These are phyloP conservation scores for Suillus subalutaceus DNA, from an alignment of 768 basidiomycete genomes.

Conservation along the genomic window DNA sequence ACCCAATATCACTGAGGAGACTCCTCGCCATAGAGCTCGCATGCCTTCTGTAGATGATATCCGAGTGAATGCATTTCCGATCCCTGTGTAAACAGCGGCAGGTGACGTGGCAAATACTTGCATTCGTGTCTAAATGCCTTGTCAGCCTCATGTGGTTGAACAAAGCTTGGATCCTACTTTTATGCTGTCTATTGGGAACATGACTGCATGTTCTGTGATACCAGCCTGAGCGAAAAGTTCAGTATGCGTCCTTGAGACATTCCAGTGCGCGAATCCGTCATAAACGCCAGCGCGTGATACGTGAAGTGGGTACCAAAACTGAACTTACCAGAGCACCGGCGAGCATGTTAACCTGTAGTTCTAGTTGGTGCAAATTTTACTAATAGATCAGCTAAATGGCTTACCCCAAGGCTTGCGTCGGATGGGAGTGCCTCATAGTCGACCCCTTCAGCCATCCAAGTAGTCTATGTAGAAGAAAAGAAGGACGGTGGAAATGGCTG, in stretches of 20 bases:
- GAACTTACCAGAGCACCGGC: slow-evolving; percentile 89
- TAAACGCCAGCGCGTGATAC: neutral
- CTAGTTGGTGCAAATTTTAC: slow-evolving; percentile 21
- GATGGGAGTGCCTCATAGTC: slow-evolving; percentile 73
- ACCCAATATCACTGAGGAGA: slow-evolving; percentile 92
- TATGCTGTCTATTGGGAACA: slow-evolving; percentile 98
- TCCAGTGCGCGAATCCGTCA: neutral
- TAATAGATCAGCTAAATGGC: slow-evolving; percentile 14
- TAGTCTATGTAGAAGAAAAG: slow-evolving; percentile 14
- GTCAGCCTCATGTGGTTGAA: slow-evolving; percentile 10
- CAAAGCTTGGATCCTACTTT: slow-evolving; percentile 59
- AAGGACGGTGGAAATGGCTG: slow-evolving; percentile 6
- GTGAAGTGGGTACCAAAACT: neutral
- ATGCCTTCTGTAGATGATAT: slow-evolving; percentile 95
- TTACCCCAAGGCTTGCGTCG: slow-evolving; percentile 77
- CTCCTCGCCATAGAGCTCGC: slow-evolving; percentile 91
- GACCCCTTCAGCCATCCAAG: slow-evolving; percentile 45
- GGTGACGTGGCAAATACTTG: slow-evolving; percentile 92
- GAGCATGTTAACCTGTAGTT: slow-evolving; percentile 86
- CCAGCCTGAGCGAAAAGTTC: slow-evolving; percentile 72
- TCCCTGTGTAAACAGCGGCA: slow-evolving; percentile 83
- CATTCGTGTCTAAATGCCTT: slow-evolving; percentile 84
- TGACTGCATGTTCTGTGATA: slow-evolving; percentile 98
- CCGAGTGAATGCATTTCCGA: slow-evolving; percentile 87
- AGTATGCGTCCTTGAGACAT: slow-evolving; percentile 15